A percentile compares a stretch with the other conserved stretches of the same genome.
These are phyloP conservation scores for Coemansia brasiliensis DNA, from an alignment of 192 early-diverging fungal genomes.

Conservation along the genomic window DNA sequence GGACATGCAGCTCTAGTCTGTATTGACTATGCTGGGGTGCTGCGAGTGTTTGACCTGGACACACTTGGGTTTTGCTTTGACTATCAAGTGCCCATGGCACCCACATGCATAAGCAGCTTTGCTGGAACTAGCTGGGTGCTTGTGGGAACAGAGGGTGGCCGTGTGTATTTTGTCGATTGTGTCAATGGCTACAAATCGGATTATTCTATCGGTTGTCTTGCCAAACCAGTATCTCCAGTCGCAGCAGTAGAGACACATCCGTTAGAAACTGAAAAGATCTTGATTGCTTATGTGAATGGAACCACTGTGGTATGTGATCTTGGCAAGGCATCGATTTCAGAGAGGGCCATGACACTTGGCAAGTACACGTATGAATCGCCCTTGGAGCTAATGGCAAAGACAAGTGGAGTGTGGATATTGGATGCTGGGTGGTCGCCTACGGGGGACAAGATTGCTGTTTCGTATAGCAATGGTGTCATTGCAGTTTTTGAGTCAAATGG, in stretches of 20 bases:
- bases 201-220: slow-evolving; percentile 37
- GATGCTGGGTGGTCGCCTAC: slow-evolving; percentile 44
- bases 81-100: slow-evolving; percentile 28
- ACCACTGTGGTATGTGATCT: slow-evolving; percentile 38
- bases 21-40: slow-evolving; percentile 21
- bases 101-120: slow-evolving; percentile 29
- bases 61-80: slow-evolving; percentile 24
- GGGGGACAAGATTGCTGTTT: slow-evolving; percentile 22
- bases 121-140: slow-evolving; percentile 44
- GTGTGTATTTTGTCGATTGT: slow-evolving; percentile 49
- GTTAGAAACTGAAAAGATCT: slow-evolving; percentile 33
- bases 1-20: slow-evolving; percentile 23
- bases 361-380: slow-evolving; percentile 27
- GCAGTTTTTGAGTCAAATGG: slow-evolving; percentile 24
- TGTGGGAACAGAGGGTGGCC: slow-evolving; percentile 39
- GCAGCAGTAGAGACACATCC: slow-evolving; percentile 37
- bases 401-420: slow-evolving; percentile 11
- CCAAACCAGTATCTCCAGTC: slow-evolving; percentile 14
- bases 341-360: slow-evolving; percentile 23
- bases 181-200: slow-evolving; percentile 37
- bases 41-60: slow-evolving; percentile 41
- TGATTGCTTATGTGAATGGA: slow-evolving; percentile 41
- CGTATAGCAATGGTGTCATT: slow-evolving; percentile 36
- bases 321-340: slow-evolving; percentile 26
- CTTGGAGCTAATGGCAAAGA: neutral